phyloP scores from a whole-genome alignment of 2,329 filamentous ascomycete species.

The Sclerotinia sclerotiorum region DNA sequence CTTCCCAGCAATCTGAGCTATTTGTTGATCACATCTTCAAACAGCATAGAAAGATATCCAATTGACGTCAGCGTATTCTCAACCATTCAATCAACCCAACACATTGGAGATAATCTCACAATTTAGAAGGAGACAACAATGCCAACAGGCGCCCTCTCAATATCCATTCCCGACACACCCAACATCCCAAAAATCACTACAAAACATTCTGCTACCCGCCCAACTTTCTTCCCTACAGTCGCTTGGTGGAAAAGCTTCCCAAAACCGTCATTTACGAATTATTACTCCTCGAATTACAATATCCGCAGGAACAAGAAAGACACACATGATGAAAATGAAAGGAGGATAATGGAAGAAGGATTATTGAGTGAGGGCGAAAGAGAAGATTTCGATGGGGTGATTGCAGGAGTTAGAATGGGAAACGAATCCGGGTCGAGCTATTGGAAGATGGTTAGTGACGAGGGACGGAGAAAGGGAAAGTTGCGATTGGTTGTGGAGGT shows the following conservation, averaged over 20 bases:
- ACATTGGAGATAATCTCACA: no score
- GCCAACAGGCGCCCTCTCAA: conserved; percentile 20
- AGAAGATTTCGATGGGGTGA: conserved; percentile 4
- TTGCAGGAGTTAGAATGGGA: not conserved
- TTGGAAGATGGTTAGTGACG: conserved; percentile 3
- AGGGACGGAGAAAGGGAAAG: not conserved
- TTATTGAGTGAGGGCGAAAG: conserved; percentile 15
- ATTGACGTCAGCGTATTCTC: not conserved
- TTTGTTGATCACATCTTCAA: conserved; percentile 8
- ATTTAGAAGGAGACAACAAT: not conserved
- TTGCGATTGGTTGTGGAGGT: conserved; percentile 3
- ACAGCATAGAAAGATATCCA: not conserved
- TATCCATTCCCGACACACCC: conserved; percentile 8
- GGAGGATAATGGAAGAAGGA: conserved; percentile 15
- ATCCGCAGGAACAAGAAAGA: not conserved
- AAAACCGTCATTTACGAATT: conserved; percentile 1
- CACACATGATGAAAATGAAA: conserved; percentile 3
- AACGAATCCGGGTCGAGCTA: not conserved
- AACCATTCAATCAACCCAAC: not conserved
- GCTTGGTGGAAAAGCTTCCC: conserved; percentile 21
- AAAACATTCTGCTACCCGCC: conserved; percentile 13
- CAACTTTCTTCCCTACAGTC: conserved; percentile 20
- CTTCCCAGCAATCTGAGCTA: not conserved
- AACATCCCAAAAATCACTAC: conserved; percentile 10
- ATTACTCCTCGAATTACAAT: not conserved